Percentiles rank a stretch among this genome's conserved stretches.
Conservation (phyloP, 768 basidiomycete genomes). For the Russula virescens region DNA sequence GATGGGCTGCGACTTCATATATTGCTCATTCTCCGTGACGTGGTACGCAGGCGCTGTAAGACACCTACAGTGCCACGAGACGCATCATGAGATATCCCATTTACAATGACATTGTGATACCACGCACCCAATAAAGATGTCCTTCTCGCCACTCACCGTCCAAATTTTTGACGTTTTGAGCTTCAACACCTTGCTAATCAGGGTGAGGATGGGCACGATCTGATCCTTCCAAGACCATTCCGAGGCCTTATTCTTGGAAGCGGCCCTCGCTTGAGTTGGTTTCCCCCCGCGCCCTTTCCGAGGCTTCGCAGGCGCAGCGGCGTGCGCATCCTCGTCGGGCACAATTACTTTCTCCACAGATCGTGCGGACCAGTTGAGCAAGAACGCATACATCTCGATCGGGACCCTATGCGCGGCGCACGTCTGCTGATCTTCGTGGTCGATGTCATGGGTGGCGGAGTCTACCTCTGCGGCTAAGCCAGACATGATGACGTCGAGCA, state of each 20-base stretch:
- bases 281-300: constrained; percentile 60
- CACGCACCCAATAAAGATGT: constrained; percentile 77
- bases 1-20: constrained; percentile 77
- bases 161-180: constrained; percentile 76
- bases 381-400: constrained; percentile 88
- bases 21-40: constrained; percentile 77
- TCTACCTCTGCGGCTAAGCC: constrained; percentile 72
- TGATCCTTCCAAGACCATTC: constrained; percentile 77
- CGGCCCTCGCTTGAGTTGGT: constrained; percentile 40
- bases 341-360: constrained; percentile 74
- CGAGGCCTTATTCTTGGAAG: constrained; percentile 34
- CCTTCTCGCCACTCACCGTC: constrained; percentile 81
- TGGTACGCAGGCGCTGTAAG: constrained; percentile 85
- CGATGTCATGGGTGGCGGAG: constrained; percentile 59
- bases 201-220: constrained; percentile 58
- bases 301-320: constrained; percentile 42
- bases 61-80: constrained; percentile 46
- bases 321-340: constrained; percentile 42
- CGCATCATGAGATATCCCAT: constrained; percentile 8
- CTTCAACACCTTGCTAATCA: constrained; percentile 68
- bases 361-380: constrained; percentile 85
- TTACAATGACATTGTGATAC: not conserved
- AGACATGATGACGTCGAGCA: constrained; percentile 82
- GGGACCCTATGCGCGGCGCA: constrained; percentile 60
- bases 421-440: constrained; percentile 59